Base-by-base conservation (phyloP, 805 yeast species). In the Pichia exigua region DNA sequence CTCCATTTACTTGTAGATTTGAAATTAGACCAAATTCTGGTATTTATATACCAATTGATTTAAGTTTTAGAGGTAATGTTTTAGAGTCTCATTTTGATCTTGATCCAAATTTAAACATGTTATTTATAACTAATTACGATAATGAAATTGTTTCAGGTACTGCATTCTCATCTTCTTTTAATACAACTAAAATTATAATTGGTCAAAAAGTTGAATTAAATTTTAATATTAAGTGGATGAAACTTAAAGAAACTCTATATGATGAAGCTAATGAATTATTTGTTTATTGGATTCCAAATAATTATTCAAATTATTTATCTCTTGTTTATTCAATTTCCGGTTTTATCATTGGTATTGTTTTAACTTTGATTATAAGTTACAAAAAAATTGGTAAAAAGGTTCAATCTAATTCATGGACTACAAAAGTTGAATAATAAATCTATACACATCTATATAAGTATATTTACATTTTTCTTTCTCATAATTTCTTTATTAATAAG, bases 21-120 rank as follows among this genome's bases (percentile, higher is more conserved):
- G 85, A 86, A 4, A 64, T 79, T 52, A 67, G 76, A 20, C 69
- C 69, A 39, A 67, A 71, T 50, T 68, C 71, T 42, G 69, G 74
- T 38, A 77, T 78, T 9, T 68, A 62, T 38, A 68, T 84, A 13
- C 91, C 92, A 6, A 65, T 85, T 50, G 75, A 80, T 8, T 73
- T 85, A 62, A 78, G 79, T 58, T 68, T 85, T 50, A 74, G 89
- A 57, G 92, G 92, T 5, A 77, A 76, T 54, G 74, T 84, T 40
- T 81, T 80, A 57, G 82, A 81, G 44, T 74, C 83, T 42, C 91
- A 85, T 66, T 67, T 85, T 53, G 90, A 85, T 58, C 66, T 85
- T 45, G 90, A 85, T 61, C 69, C 78, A 10, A 63, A 72, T 32
- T 45, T 85, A 61, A 84, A 83, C 59, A 69, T 83, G 17, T 53